A percentile compares a stretch with the other conserved stretches of the same genome.
Conservation (phyloP, 192 early-diverging fungal species). For the Phlyctochytrium bullatum region DNA sequence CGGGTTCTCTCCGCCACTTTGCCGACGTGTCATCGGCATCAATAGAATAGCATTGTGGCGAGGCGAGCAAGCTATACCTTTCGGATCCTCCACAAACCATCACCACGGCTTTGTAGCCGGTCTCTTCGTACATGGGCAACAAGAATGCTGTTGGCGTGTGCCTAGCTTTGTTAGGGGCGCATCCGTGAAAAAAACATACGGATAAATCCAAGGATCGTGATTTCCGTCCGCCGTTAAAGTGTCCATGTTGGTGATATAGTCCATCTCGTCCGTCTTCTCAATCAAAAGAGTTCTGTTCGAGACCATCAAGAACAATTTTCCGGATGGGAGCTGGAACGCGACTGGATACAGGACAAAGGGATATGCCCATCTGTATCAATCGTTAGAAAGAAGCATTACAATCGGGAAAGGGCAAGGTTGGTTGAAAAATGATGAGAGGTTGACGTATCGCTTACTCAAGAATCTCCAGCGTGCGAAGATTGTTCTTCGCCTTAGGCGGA, state of each 20-base stretch:
- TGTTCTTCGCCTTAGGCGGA: constrained; percentile 1
- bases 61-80: constrained; percentile 5
- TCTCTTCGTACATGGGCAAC: constrained; percentile 26
- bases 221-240: constrained; percentile 5
- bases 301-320: constrained; percentile 22
- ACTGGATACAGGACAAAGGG: constrained; percentile 30
- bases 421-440: no score
- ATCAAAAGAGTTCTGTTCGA: constrained; percentile 26
- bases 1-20: constrained; percentile 15
- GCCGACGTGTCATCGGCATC: constrained; percentile 21
- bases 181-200: neutral
- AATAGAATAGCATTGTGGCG: constrained; percentile 24
- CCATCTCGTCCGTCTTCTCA: constrained; percentile 8
- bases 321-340: constrained; percentile 22
- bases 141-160: constrained; percentile 34
- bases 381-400: no score
- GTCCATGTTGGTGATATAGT: neutral
- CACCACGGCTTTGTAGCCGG: constrained; percentile 30
- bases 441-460: no score
- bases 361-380: constrained; percentile 30
- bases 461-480: neutral
- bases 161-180: constrained; percentile 21
- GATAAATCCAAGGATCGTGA: constrained; percentile 32
- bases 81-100: constrained; percentile 41
- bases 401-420: no score